Conservation (phyloP, 1,284 basidiomycete genomes). For the Ceratobasidium sp. region DNA sequence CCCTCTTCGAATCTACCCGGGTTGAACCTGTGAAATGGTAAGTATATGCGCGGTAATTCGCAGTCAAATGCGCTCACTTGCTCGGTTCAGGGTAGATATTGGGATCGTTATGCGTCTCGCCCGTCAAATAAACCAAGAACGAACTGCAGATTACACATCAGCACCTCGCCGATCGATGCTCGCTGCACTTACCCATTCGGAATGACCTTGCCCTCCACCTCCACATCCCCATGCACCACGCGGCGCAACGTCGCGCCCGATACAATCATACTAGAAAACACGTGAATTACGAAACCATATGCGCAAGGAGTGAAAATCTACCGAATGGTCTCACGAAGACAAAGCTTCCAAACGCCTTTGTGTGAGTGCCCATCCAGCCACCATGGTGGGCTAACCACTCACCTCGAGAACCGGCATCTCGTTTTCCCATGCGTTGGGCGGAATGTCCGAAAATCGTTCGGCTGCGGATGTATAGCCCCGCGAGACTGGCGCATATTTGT, state of each 20-base stretch:
- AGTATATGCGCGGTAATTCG: background rate
- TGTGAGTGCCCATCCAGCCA: background rate
- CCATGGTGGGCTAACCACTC: background rate
- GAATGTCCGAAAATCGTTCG: constrained; percentile 26
- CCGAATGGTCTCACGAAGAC: constrained; percentile 38
- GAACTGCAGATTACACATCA: background rate
- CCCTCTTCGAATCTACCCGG: constrained; percentile 16
- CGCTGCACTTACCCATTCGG: constrained; percentile 15
- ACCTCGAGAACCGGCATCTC: constrained; percentile 25
- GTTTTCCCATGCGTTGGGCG: constrained; percentile 32
- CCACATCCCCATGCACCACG: background rate
- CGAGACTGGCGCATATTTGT: constrained; percentile 16
- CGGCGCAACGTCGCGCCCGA: constrained; percentile 12
- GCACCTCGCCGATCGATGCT: no score
- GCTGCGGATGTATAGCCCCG: background rate
- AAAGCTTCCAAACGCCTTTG: background rate
- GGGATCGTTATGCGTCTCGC: constrained; percentile 24
- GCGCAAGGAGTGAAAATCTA: background rate
- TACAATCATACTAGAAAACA: no score
- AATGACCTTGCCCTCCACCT: constrained; percentile 12
- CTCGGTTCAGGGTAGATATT: constrained; percentile 29
- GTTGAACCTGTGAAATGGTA: background rate
- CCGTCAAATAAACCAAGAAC: constrained; percentile 23
- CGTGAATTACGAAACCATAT: background rate
- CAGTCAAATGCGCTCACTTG: background rate